Percentiles rank a stretch among this genome's conserved stretches.
Evolutionary conservation across 805 yeast species (phyloP).

Genomic region (Debaryomyces hansenii): DNA sequence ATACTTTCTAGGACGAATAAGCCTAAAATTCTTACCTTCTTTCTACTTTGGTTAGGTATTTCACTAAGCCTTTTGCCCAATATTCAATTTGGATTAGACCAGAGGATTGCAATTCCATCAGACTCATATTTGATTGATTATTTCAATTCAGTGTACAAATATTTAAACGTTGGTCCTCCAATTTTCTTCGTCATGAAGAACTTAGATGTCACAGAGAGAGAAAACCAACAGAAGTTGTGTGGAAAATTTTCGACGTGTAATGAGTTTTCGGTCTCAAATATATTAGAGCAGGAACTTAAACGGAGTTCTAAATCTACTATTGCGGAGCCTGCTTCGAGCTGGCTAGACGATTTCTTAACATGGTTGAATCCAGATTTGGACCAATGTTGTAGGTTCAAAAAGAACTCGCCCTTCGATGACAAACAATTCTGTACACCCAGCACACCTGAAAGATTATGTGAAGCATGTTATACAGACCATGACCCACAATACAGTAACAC

Average conservation of each 20-base stretch:
- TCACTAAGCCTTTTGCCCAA: conserved; percentile 70
- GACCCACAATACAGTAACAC: conserved; percentile 63
- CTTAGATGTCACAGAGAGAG: conserved; percentile 59
- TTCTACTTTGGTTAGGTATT: conserved; percentile 63
- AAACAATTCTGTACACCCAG: conserved; percentile 62
- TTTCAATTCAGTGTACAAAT: conserved; percentile 71
- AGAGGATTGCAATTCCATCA: conserved; percentile 80
- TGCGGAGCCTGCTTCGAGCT: conserved; percentile 80
- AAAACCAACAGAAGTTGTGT: conserved; percentile 72
- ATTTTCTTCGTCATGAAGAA: conserved; percentile 78
- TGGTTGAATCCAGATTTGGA: conserved; percentile 87
- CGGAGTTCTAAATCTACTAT: conserved; percentile 65
- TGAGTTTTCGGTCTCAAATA: conserved; percentile 72
- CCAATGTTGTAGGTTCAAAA: conserved; percentile 78
- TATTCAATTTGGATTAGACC: conserved; percentile 81
- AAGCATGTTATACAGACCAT: conserved; percentile 64
- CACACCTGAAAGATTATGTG: conserved; percentile 70
- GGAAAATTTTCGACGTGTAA: conserved; percentile 87
- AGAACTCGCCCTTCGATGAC: conserved; percentile 24
- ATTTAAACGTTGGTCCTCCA: conserved; percentile 89
- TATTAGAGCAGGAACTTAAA: conserved; percentile 80
- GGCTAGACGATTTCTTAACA: conserved; percentile 88
- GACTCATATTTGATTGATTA: conserved; percentile 81
- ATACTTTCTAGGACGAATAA: conserved; percentile 50
- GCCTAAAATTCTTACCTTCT: conserved; percentile 50